Base-by-base conservation (phyloP, 352 stramenopile genomes). In the Phytopythium vexans region DNA sequence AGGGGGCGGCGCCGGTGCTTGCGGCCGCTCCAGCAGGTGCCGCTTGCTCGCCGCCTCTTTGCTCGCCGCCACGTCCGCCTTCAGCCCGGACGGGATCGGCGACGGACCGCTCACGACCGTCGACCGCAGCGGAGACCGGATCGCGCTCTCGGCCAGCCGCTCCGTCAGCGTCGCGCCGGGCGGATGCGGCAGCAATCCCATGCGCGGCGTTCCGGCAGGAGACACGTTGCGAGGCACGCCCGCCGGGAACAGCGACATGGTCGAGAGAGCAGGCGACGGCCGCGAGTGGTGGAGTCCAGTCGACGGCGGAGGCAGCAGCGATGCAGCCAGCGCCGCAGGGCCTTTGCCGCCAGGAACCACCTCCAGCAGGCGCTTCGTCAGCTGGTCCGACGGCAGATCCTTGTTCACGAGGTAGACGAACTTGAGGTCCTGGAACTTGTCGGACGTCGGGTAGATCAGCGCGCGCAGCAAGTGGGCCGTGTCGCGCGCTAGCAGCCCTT, bases 371-470 rank as follows among this genome's bases (percentile, higher is more conserved):
- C 82, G 80, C 62, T 86, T 86, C 32, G 84, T 90, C 43, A 94
- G 80, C 47, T 89, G 78, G 12, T 79, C 72, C 14, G 79, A 77
- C 51, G 82, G 70, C 40, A 87, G 56, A 41, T 92, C 80, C 50
- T 91, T 92, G 60, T 94, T 94, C n/a, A 94, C 82, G 12, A 92
- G 58, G 63, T 94, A 94, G 16, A 94, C 84, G 45, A 94, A 94
- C 52, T 91, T 91, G 58, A 94, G 76, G 58, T 94, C 84, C 71
- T 92, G 81, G 41, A 94, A 94, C 43, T 70, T 62, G 44, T 91
- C 74, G 9, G 84, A 92, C 34, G 84, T 92, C 58, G 84, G 84
- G 50, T 91, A 90, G 54, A 91, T 92, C 44, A 91, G 72, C 44
- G 77, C 74, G 12, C 82, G 80, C 48, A 94, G 62, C 53, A 89